Evolutionary conservation across 2,329 filamentous ascomycete genomes (phyloP).

Genomic region (Aspergillus persii): DNA sequence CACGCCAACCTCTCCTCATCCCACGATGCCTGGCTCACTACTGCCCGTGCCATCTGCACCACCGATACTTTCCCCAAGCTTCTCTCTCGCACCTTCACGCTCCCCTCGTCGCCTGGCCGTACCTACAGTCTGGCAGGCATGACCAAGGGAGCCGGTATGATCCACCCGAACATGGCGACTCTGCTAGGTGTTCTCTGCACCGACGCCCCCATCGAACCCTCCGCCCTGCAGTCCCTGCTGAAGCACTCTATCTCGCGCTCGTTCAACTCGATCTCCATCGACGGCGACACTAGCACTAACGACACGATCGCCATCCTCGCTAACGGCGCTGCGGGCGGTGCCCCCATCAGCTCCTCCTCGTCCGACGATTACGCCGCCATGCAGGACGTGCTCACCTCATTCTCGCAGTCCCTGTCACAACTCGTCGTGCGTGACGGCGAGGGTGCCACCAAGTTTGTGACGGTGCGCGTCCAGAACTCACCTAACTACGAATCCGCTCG

Average conservation of each 20-base stretch:
- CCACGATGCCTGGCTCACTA: slow-evolving; percentile 82
- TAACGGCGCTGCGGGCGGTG: slow-evolving; percentile 84
- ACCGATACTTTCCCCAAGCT: slow-evolving; percentile 99
- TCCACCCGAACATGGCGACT: slow-evolving; percentile 98
- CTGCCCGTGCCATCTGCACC: slow-evolving; percentile 91
- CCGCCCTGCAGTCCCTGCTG: slow-evolving; percentile 67
- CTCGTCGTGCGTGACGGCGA: slow-evolving; percentile 95
- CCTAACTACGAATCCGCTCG: slow-evolving; percentile 68
- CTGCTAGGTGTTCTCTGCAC: slow-evolving; percentile 89
- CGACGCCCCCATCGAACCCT: slow-evolving; percentile 74
- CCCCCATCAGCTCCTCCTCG: slow-evolving; percentile 53
- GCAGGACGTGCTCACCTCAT: slow-evolving; percentile 67
- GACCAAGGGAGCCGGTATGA: slow-evolving; percentile 98
- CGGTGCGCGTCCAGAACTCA: slow-evolving; percentile 77
- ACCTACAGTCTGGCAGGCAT: slow-evolving; percentile 88
- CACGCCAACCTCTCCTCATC: slow-evolving; percentile 67
- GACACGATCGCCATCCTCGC: slow-evolving; percentile 94
- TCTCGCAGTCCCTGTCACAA: slow-evolving; percentile 81
- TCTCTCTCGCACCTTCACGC: slow-evolving; percentile 75
- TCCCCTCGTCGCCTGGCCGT: slow-evolving; percentile 73
- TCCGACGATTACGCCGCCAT: slow-evolving; percentile 69
- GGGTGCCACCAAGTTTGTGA: slow-evolving; percentile 97
- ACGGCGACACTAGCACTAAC: slow-evolving; percentile 96
- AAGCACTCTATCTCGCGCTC: slow-evolving; percentile 73
- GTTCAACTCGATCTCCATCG: slow-evolving; percentile 96